A percentile compares a stretch with the other conserved stretches of the same genome.
Conservation (phyloP, 2,329 filamentous ascomycete species). For the Neoscytalidium dimidiatum region DNA sequence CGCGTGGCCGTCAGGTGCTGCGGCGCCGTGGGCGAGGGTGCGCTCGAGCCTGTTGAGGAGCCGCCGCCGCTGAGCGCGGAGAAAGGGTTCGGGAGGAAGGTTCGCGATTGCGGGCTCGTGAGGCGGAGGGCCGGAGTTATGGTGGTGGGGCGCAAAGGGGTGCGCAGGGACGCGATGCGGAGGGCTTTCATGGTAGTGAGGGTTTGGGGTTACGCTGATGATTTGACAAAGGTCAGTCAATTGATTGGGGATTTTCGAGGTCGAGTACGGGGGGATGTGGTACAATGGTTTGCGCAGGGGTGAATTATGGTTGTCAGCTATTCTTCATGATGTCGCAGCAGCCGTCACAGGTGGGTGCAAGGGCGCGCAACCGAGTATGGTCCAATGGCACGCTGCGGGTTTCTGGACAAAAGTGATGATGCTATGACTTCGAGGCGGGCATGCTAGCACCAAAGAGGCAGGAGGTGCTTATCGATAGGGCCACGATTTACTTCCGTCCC, state of each 20-base stretch:
- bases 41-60: slow-evolving; percentile 24
- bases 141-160: slow-evolving; percentile 5
- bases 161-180: slow-evolving; percentile 29
- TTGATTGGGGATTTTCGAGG: not conserved
- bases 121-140: slow-evolving; percentile 11
- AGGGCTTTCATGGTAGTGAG: slow-evolving; percentile 28
- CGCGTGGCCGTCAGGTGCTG: slow-evolving; percentile 74
- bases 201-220: not conserved
- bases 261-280: not conserved
- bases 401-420: slow-evolving; percentile 9
- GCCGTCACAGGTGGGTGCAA: not conserved
- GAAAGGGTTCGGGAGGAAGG: slow-evolving; percentile 48
- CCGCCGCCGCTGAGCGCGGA: slow-evolving; percentile 40
- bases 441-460: not conserved
- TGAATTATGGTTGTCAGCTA: not conserved
- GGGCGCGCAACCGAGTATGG: not conserved
- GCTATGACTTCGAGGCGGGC: not conserved
- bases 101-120: slow-evolving; percentile 34
- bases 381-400: not conserved
- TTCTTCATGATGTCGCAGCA: slow-evolving; percentile 9
- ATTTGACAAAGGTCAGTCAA: not conserved
- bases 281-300: not conserved
- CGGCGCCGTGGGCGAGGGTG: slow-evolving; percentile 36
- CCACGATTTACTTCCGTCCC: not conserved
- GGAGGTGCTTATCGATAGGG: slow-evolving; percentile 10